phyloP scores from a whole-genome alignment of 257 asterid genomes.

The Petrea volubilis region DNA sequence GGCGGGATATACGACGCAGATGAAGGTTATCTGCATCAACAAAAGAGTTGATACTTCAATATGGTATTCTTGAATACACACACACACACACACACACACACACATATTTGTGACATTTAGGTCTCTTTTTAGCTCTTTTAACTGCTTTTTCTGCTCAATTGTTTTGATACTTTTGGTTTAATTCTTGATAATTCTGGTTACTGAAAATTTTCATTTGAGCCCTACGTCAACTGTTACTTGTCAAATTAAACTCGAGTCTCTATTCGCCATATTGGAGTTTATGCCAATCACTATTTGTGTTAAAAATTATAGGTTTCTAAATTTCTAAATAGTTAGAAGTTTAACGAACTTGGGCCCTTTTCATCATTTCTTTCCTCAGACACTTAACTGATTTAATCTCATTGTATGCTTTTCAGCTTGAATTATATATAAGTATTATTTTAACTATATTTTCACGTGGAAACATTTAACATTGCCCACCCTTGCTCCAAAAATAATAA shows the following conservation, averaged over 20 bases:
- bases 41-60: constrained; percentile 16
- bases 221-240: not conserved
- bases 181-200: not conserved
- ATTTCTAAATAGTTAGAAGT: not conserved
- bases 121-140: not conserved
- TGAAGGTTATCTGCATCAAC: constrained; percentile 67
- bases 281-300: not conserved
- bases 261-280: not conserved
- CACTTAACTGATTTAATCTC: not conserved
- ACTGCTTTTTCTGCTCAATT: not conserved
- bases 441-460: not conserved
- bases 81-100: not conserved
- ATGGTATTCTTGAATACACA: not conserved
- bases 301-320: not conserved
- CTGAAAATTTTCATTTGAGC: not conserved
- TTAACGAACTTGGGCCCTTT: not conserved
- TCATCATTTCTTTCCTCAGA: not conserved
- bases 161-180: not conserved
- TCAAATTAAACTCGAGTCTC: not conserved
- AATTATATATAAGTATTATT: not conserved
- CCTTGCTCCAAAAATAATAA: not conserved
- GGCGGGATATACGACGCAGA: constrained; percentile 78
- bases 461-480: not conserved
- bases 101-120: no score
- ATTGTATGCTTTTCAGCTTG: not conserved